Percentiles rank a stretch among this genome's conserved stretches.
phyloP scores from a whole-genome alignment of 352 stramenopile species.

The Pythium guiyangense region DNA sequence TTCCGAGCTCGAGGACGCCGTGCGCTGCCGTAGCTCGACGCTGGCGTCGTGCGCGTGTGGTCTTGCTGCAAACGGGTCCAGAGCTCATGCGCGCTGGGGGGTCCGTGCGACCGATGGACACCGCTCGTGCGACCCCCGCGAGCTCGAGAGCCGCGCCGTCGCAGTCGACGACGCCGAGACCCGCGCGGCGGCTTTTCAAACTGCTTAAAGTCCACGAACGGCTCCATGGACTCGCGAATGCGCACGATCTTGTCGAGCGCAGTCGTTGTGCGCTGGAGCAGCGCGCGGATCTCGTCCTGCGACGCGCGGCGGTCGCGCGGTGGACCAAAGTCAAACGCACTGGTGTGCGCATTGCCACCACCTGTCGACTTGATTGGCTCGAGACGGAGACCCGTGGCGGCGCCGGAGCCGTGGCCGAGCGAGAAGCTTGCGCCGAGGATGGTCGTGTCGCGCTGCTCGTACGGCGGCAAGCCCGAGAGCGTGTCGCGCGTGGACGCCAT shows the following conservation, averaged over 20 bases:
- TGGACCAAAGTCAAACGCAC: conserved; percentile 6
- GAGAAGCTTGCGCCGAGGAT: conserved; percentile 14
- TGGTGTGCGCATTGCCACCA: neutral
- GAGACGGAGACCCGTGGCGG: conserved; percentile 6
- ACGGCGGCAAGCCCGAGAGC: neutral
- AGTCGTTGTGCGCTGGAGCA: conserved; percentile 58
- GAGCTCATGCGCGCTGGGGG: conserved; percentile 13
- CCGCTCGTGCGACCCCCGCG: neutral
- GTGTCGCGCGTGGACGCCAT: neutral
- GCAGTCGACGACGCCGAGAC: conserved; percentile 18
- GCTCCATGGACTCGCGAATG: conserved; percentile 82
- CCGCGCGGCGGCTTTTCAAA: conserved; percentile 47
- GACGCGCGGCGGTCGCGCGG: conserved; percentile 36
- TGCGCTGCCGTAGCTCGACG: conserved; percentile 58
- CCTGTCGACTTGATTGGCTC: conserved; percentile 11
- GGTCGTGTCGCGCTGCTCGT: conserved; percentile 15
- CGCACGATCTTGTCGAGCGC: conserved; percentile 81
- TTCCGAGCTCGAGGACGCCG: conserved; percentile 37
- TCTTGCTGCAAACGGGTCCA: conserved; percentile 8
- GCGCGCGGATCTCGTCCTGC: conserved; percentile 68
- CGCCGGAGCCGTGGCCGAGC: neutral
- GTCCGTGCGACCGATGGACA: neutral
- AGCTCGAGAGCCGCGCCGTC: conserved; percentile 10
- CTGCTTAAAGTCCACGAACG: conserved; percentile 76
- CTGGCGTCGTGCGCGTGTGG: conserved; percentile 18